Base-by-base conservation (phyloP, 139 green algal genomes). In the Micromonas commoda region DNA sequence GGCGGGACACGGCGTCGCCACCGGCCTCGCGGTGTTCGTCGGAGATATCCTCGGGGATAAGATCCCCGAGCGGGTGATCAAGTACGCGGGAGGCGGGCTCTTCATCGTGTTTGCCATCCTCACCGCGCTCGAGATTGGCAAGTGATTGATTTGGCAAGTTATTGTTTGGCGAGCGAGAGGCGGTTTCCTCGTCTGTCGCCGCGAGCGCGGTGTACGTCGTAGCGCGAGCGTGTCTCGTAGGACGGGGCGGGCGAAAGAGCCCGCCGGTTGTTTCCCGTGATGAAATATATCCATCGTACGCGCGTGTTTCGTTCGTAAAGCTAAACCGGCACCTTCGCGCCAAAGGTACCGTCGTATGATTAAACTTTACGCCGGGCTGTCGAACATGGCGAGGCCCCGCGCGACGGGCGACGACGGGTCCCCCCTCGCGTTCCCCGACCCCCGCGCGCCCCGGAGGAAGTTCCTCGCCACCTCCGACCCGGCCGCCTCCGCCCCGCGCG, bases 81-180 rank as follows among this genome's bases (percentile, higher is more conserved):
- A 92, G 82, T 96, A 96, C 78, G 82, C 89, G 16, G 92, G 92
- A 1, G 93, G 93, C 61, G 86, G 81, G 21, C 81, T 97, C 28
- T 97, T 97, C 87, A 77, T 97, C 71, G 87, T 92, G 23, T 97
- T 97, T 87, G 92, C 92, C 9, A 90, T 86, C 0, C 82, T 87
- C 0, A 95, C 91, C 0, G 29, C 91, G 16, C 77, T 91, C 69
- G 92, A 97, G 65, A 83, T 96, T 20, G 76, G 21, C 2, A 73
- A 45, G 66, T 29, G 28, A 68, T 29, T 13, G 20, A 29, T 68
- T 68, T 68, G 28, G 20, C 28, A 13, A 20, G 13, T 68, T 20
- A 19, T 32, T 35, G 20, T 68, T 19, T 68, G 4, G 16, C 9
- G 9, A 20, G 19, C 52, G 52, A 63, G 52, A 19, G 19, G 52